phyloP scores from a whole-genome alignment of 2,329 filamentous ascomycete species.

The Coniella lustricola region DNA sequence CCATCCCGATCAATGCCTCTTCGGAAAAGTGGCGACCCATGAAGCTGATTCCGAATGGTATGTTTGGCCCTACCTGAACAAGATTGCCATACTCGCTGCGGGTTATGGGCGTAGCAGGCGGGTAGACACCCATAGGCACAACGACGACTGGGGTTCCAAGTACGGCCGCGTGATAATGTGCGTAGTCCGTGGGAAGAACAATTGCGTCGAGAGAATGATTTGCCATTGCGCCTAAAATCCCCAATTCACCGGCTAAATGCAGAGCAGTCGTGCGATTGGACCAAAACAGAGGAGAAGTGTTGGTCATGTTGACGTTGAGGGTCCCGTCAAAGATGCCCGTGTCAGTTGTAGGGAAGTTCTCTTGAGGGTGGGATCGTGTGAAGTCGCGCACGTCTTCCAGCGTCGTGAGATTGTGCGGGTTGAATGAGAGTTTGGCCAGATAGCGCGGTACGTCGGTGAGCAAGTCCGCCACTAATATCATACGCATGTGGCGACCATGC shows the following conservation, averaged over 20 bases:
- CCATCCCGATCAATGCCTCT: conserved; percentile 52
- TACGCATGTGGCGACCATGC: conserved; percentile 23
- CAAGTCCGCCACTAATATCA: conserved; percentile 52
- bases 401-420: conserved; percentile 48
- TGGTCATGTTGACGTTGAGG: conserved; percentile 45
- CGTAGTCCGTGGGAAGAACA: conserved; percentile 7
- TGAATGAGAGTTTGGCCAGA: conserved; percentile 45
- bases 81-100: conserved; percentile 6
- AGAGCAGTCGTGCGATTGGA: conserved; percentile 45
- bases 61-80: conserved; percentile 6
- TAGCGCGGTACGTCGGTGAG: conserved; percentile 47
- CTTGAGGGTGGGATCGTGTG: conserved; percentile 43
- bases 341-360: conserved; percentile 52
- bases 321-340: conserved; percentile 49
- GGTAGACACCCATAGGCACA: conserved; percentile 4
- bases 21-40: conserved; percentile 54
- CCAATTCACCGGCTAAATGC: conserved; percentile 44
- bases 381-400: conserved; percentile 47
- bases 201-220: conserved; percentile 14
- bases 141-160: conserved; percentile 12
- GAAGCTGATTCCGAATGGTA: conserved; percentile 52
- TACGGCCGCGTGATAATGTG: conserved; percentile 6
- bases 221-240: conserved; percentile 42
- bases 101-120: neutral
- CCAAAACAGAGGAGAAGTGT: conserved; percentile 51